These are phyloP conservation scores for Aspergillus awamori DNA, from an alignment of 2,329 filamentous ascomycete species.

Conservation along the genomic window DNA sequence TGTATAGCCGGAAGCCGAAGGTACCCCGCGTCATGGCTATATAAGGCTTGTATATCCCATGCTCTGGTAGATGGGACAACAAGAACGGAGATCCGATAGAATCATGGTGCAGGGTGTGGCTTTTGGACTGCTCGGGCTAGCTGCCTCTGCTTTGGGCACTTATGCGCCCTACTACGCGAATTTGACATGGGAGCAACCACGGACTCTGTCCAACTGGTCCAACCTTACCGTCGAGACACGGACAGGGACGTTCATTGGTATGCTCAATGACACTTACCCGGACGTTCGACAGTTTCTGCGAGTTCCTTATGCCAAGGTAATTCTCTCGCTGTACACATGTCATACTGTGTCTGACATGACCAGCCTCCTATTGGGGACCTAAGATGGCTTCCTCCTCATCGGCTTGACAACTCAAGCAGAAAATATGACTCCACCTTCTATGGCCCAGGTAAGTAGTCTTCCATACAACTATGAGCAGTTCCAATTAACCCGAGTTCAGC, in stretches of 20 bases:
- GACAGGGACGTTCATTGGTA: constrained; percentile 33
- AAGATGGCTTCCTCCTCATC: constrained; percentile 35
- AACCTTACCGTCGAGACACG: constrained; percentile 15
- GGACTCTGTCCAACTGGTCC: constrained; percentile 21
- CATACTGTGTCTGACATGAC: not conserved
- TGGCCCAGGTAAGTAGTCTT: not conserved
- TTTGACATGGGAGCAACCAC: constrained; percentile 20
- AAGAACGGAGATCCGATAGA: not conserved
- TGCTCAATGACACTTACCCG: constrained; percentile 37
- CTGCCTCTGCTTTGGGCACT: not conserved
- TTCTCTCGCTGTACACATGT: not conserved
- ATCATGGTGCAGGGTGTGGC: not conserved
- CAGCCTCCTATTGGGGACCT: constrained; percentile 4
- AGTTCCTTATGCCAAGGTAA: constrained; percentile 40
- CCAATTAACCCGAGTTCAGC: not conserved
- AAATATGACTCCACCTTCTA: constrained; percentile 29
- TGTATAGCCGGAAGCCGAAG: not conserved
- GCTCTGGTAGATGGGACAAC: no score
- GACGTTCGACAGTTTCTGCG: constrained; percentile 42
- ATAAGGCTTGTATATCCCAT: not conserved
- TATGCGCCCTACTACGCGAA: constrained; percentile 22
- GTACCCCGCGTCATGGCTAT: not conserved
- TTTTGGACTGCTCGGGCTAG: not conserved
- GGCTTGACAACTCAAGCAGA: constrained; percentile 16
- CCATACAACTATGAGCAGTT: not conserved